Base-by-base conservation (phyloP, 345 rosid genomes). In the Trapa bicornis region DNA sequence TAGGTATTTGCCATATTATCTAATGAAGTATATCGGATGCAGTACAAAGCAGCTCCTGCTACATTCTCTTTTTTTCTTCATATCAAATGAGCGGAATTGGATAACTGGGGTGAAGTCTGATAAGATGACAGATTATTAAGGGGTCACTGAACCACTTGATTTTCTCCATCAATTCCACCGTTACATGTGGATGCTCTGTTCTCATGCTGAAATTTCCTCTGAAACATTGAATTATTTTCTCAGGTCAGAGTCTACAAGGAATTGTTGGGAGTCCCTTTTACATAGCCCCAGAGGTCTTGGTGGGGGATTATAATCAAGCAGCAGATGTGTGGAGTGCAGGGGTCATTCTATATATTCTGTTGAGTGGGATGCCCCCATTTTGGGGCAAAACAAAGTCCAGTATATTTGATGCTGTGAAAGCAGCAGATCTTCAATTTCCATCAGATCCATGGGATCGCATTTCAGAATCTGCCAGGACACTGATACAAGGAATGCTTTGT, bases 241-340 rank as follows among this genome's bases (percentile, higher is more conserved):
- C 80, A 86, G 91, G 88, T 70, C 78, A 81, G 75, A 78, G 74
- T 72, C 74, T 86, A 75, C 80, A 74, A 11, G 87, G 91, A 70
- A 86, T 83, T 29, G 91, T 82, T 41, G 88, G 87, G 53, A 86
- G 88, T 78, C 91, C 91, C 13, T 86, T 86, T 76, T 86, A 84
- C 75, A 86, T 84, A 70, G 91, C 91, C 54, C 91, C 91, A 3
- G 88, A 86, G 79, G 91, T 86, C 67, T 73, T 86, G 75, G 65
- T 73, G 0, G 88, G 91, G 45, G 83, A 83, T 32, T 86, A 86
- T 78, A 80, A 86, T 70, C 88, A 86, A 75, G 81, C 83, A 56
- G 91, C 91, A 69, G 91, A 86, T 72, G 75, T 86, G 52, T 86
- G 88, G 91, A 86, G 91, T 77, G 87, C 91, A 2, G 91, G 91